phyloP scores from a whole-genome alignment of 164 flowering plant genomes.

The Piper betle region DNA sequence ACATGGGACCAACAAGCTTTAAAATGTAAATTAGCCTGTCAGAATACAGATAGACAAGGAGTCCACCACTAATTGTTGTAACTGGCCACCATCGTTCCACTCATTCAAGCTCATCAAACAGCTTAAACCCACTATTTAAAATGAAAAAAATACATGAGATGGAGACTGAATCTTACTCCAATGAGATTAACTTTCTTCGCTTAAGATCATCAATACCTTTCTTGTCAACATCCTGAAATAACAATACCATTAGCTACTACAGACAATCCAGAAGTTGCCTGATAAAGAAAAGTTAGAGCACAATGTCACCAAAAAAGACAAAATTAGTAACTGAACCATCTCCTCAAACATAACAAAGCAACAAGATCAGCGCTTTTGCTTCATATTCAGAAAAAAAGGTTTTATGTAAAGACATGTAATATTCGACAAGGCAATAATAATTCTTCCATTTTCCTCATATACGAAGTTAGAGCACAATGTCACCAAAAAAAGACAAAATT shows the following conservation, averaged over 20 bases:
- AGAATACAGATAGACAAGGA: background rate
- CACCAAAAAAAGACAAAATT: background rate
- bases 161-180: slow-evolving; percentile 35
- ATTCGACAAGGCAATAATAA: too few species aligned
- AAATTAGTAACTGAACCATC: background rate
- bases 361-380: too few species aligned
- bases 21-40: too few species aligned
- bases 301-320: background rate
- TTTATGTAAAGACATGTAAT: too few species aligned
- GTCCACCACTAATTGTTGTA: background rate
- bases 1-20: too few species aligned
- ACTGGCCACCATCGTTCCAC: background rate
- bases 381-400: too few species aligned
- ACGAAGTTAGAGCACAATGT: background rate
- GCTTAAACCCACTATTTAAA: background rate
- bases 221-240: slow-evolving; percentile 34
- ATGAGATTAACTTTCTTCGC: slow-evolving; percentile 57
- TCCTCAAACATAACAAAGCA: background rate
- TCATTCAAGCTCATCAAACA: background rate
- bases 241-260: background rate
- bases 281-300: background rate
- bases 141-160: background rate
- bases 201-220: slow-evolving; percentile 53
- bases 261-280: background rate
- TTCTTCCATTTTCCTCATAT: too few species aligned